phyloP scores from a whole-genome alignment of 352 stramenopile species.

The Pythium sukuiense region DNA sequence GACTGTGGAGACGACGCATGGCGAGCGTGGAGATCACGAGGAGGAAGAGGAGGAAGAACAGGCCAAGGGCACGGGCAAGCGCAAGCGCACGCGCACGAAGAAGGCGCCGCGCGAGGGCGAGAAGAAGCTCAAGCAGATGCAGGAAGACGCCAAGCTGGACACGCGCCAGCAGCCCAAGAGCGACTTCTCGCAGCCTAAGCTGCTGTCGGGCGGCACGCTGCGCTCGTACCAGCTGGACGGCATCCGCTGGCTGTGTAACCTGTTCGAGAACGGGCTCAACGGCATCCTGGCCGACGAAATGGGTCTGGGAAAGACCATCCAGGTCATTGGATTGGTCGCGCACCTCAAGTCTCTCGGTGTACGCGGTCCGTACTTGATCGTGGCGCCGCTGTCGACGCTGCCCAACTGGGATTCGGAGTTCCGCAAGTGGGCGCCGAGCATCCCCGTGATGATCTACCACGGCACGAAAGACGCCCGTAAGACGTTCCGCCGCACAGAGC shows the following conservation, averaged over 20 bases:
- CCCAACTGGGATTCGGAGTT: conserved; percentile 97
- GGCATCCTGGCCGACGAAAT: conserved; percentile 90
- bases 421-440: conserved; percentile 69
- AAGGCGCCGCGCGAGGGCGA: conserved; percentile 47
- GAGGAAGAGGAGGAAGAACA: conserved; percentile 27
- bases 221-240: conserved; percentile 97
- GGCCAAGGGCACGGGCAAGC: conserved; percentile 30
- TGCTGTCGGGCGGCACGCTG: conserved; percentile 79
- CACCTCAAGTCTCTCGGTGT: conserved; percentile 91
- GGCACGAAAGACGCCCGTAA: conserved; percentile 68
- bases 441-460: conserved; percentile 98
- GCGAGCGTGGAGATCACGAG: conserved; percentile 2
- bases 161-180: conserved; percentile 40
- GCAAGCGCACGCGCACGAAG: conserved; percentile 36
- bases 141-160: conserved; percentile 49
- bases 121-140: conserved; percentile 72
- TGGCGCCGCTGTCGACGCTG: conserved; percentile 97
- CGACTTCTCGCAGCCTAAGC: conserved; percentile 66
- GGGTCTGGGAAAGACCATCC: conserved; percentile 91
- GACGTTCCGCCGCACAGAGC: conserved; percentile 44
- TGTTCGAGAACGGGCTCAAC: conserved; percentile 97
- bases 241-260: conserved; percentile 95
- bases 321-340: conserved; percentile 92
- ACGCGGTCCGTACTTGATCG: conserved; percentile 95
- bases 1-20: conserved; percentile 30